phyloP scores from a whole-genome alignment of 805 yeast species.

The Torulaspora indica region DNA sequence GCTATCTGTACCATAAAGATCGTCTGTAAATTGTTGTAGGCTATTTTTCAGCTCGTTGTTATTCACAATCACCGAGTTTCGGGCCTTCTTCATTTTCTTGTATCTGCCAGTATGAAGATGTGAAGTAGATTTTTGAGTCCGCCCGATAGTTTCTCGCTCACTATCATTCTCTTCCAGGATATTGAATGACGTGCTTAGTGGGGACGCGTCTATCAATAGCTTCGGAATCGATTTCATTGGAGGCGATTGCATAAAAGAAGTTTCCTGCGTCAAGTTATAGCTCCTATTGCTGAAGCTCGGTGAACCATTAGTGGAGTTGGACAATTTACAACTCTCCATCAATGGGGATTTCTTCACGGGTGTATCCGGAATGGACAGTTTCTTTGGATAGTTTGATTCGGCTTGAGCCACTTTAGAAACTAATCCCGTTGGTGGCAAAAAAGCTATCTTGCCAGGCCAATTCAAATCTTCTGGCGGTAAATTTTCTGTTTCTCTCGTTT shows the following conservation, averaged over 20 bases:
- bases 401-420: conserved; percentile 26
- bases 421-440: conserved; percentile 27
- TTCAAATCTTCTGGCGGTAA: conserved; percentile 8
- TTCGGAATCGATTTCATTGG: conserved; percentile 17
- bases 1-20: conserved; percentile 32
- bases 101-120: conserved; percentile 17
- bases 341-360: conserved; percentile 34
- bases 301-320: conserved; percentile 17
- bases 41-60: conserved; percentile 33
- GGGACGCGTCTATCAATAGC: conserved; percentile 20
- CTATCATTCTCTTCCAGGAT: conserved; percentile 1
- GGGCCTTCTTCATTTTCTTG: conserved; percentile 29
- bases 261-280: conserved; percentile 17
- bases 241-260: conserved; percentile 22
- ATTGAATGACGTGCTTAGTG: conserved; percentile 13
- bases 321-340: conserved; percentile 9
- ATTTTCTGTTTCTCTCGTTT: conserved; percentile 9
- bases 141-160: conserved; percentile 7
- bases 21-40: conserved; percentile 36
- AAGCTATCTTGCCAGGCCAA: conserved; percentile 28
- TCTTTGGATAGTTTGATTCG: conserved; percentile 21
- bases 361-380: conserved; percentile 29
- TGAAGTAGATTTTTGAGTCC: conserved; percentile 11
- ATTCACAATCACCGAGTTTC: conserved; percentile 28
- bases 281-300: conserved; percentile 14